Percentiles rank a stretch among this genome's conserved stretches.
phyloP scores from a whole-genome alignment of 108 stramenopile species.

The Fragilaria radians region DNA sequence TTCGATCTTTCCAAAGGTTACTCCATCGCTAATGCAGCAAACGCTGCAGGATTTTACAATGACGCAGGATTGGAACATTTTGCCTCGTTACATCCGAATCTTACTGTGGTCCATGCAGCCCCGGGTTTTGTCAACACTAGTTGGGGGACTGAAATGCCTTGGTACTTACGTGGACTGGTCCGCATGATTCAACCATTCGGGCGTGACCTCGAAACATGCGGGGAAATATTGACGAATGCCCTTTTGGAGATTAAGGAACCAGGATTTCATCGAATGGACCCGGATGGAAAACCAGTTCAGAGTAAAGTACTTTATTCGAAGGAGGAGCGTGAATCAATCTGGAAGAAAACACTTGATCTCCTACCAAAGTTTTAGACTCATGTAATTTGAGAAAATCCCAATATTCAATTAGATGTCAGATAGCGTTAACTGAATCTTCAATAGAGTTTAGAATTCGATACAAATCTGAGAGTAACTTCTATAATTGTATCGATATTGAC shows the following conservation, averaged over 20 bases:
- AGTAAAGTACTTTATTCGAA: not conserved
- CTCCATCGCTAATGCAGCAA: constrained; percentile 45
- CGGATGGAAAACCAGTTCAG: not conserved
- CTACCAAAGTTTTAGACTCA: constrained; percentile 4
- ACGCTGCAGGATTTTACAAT: constrained; percentile 56
- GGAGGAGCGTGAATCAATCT: constrained; percentile 9
- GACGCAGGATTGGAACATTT: constrained; percentile 51
- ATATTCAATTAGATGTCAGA: too few relatives aligned
- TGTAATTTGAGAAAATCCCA: too few relatives aligned
- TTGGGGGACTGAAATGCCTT: constrained; percentile 54
- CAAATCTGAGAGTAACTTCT: too few relatives aligned
- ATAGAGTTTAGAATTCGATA: too few relatives aligned
- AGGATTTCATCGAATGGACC: constrained; percentile 1
- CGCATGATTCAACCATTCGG: constrained; percentile 33
- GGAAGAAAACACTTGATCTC: constrained; percentile 10
- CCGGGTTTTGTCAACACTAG: constrained; percentile 50
- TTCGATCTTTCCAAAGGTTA: constrained; percentile 29
- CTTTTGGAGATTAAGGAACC: constrained; percentile 1
- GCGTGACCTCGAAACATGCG: constrained; percentile 28
- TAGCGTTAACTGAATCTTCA: too few relatives aligned
- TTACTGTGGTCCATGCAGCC: constrained; percentile 40
- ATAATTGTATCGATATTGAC: too few relatives aligned
- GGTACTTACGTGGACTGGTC: constrained; percentile 19
- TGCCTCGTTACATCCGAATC: constrained; percentile 14
- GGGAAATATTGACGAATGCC: constrained; percentile 10